Conservation (phyloP, 768 basidiomycete species). For the Boletus sensibilis region DNA sequence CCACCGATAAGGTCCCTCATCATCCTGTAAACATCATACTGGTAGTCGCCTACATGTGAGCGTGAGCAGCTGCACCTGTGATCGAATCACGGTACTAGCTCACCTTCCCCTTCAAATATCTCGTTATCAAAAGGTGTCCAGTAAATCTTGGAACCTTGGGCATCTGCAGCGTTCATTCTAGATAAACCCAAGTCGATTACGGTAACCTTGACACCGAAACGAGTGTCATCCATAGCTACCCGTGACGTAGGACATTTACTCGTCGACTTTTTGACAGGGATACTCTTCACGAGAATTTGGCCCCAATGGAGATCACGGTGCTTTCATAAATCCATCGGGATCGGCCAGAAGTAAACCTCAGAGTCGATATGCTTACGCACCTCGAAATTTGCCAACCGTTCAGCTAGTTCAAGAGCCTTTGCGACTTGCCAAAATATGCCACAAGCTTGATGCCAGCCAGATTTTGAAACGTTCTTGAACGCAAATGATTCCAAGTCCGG, state of each 20-base stretch:
- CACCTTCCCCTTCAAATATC: constrained; percentile 89
- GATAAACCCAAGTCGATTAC: constrained; percentile 95
- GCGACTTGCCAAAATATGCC: constrained; percentile 91
- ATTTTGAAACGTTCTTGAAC: constrained; percentile 56
- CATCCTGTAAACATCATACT: constrained; percentile 91
- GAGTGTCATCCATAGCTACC: constrained; percentile 61
- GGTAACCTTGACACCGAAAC: constrained; percentile 72
- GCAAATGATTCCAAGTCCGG: constrained; percentile 85
- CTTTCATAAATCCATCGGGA: constrained; percentile 40
- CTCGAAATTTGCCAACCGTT: constrained; percentile 82
- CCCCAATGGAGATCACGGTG: constrained; percentile 99
- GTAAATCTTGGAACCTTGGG: constrained; percentile 45
- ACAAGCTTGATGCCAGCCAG: constrained; percentile 83
- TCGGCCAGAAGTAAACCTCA: neutral
- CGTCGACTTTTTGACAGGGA: constrained; percentile 37
- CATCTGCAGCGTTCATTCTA: constrained; percentile 65
- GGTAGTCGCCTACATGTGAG: constrained; percentile 68
- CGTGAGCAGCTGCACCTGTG: constrained; percentile 8
- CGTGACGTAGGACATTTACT: constrained; percentile 34
- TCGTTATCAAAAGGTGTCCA: constrained; percentile 88
- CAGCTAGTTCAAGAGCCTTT: constrained; percentile 74
- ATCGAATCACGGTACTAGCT: constrained; percentile 8
- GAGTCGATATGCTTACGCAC: constrained; percentile 41
- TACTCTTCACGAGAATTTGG: constrained; percentile 80
- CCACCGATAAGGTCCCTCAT: constrained; percentile 65